Conservation (phyloP, 2,329 filamentous ascomycete species). For the Graphilbum sp. region DNA sequence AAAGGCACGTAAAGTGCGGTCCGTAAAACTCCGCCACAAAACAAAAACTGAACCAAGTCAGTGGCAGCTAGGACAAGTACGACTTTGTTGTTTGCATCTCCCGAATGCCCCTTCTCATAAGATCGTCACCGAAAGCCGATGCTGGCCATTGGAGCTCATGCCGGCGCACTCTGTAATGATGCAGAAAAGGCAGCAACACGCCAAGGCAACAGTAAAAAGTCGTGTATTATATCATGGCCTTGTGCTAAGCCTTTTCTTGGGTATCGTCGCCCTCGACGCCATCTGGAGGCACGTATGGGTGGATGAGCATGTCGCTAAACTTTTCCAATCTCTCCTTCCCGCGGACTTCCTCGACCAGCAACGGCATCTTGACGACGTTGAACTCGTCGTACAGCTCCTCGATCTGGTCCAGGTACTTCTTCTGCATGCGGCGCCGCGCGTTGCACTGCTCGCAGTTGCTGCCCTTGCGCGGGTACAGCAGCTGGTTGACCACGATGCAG, state of each 20-base stretch:
- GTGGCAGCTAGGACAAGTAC: too few species aligned
- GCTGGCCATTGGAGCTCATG: too few species aligned
- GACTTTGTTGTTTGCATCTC: too few species aligned
- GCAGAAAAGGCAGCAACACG: too few species aligned
- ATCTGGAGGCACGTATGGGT: slow-evolving; percentile 53
- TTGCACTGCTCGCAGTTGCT: slow-evolving; percentile 92
- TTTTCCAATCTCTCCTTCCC: slow-evolving; percentile 87
- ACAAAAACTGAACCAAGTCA: too few species aligned
- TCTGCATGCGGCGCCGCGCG: slow-evolving; percentile 91
- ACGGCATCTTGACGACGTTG: slow-evolving; percentile 96
- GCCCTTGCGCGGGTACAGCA: slow-evolving; percentile 76
- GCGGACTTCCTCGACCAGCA: slow-evolving; percentile 87
- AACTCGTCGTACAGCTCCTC: slow-evolving; percentile 98
- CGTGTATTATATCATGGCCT: too few species aligned
- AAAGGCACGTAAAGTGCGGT: too few species aligned
- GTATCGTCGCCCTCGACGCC: slow-evolving; percentile 3
- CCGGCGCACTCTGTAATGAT: too few species aligned
- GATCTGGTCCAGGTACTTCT: slow-evolving; percentile 97
- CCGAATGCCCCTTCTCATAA: too few species aligned
- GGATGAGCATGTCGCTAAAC: slow-evolving; percentile 73
- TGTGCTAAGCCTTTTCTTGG: not conserved
- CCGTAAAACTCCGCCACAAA: too few species aligned
- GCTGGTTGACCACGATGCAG: slow-evolving; percentile 93
- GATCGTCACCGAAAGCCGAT: too few species aligned
- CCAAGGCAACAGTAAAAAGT: too few species aligned